Base-by-base conservation (phyloP, 805 yeast genomes). In the Sugiyamaella floridensis region DNA sequence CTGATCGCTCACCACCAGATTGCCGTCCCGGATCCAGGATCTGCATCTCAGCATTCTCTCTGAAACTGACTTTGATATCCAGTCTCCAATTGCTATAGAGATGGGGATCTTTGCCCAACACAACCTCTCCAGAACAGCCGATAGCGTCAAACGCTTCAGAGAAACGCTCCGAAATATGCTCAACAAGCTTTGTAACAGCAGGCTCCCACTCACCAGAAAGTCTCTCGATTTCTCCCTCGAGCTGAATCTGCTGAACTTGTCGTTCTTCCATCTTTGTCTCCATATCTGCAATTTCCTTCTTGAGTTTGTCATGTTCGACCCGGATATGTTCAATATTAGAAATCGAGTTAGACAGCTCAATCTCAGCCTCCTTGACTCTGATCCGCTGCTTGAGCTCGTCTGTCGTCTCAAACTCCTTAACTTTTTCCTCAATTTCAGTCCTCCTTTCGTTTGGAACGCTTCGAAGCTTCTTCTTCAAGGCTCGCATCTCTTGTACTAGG, bases 1-100 rank as follows among this genome's bases (percentile, higher is more conserved):
- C 96, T 0, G 98, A 95, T 63, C 96, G 80, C 68, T 93, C 99
- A 48, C 99, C 99, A 52, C 99, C 99, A 1, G 97, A 88, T 66
- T 93, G 99, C 2, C 92, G 81, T 53, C 85, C 89, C n/a, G 88
- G 81, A 62, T 88, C 90, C 47, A 93, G 74, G 16, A 79, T 78
- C 57, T 82, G 82, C 54, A 86, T 67, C n/a, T 76, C 81, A 14
- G 89, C 81, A 47, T 76, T 79, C 58, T 85, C 89, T 63, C 99
- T 77, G 67, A 93, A 93, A 56, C 88, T 82, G 8, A 93, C 98
- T 66, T 81, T 66, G 44, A 95, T 87, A 55, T 86, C 86, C 48
- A 93, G 70, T 60, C 81, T 79, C 99, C 99, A 93, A 48, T 88
- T 83, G 16, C 76, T 71, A 63, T 71, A 88, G 54, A 77, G 70